Conservation (phyloP, 306 rosid species). For the Cicer chorassanicum region DNA sequence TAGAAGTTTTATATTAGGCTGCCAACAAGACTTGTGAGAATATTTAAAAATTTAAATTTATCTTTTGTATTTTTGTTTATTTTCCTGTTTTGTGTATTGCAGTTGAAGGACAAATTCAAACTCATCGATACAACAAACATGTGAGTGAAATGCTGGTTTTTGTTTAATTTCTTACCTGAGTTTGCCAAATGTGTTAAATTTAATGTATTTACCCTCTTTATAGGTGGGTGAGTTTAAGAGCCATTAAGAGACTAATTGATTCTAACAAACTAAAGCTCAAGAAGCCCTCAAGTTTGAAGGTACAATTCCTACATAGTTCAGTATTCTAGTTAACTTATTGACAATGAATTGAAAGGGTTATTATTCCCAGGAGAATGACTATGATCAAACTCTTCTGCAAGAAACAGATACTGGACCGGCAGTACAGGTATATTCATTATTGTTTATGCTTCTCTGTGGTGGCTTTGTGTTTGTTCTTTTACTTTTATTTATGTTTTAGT, state of each 20-base stretch:
- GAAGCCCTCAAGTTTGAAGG: slow-evolving; percentile 53
- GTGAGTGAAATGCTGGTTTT: slow-evolving; percentile 57
- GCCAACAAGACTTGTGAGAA: slow-evolving; percentile 1
- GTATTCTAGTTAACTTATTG: slow-evolving; percentile 16
- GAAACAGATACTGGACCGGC: slow-evolving; percentile 55
- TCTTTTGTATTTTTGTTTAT: slow-evolving; percentile 32
- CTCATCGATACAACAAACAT: slow-evolving; percentile 64
- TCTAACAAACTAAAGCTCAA: slow-evolving; percentile 51
- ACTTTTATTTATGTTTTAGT: slow-evolving; percentile 20
- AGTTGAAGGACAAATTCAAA: slow-evolving; percentile 63
- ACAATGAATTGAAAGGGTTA: slow-evolving; percentile 41
- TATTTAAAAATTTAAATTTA: slow-evolving; percentile 14
- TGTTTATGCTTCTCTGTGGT: slow-evolving; percentile 13
- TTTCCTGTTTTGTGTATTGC: slow-evolving; percentile 42
- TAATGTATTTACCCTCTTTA: slow-evolving; percentile 14
- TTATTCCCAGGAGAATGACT: slow-evolving; percentile 49
- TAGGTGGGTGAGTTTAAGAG: slow-evolving; percentile 74
- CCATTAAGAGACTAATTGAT: slow-evolving; percentile 63
- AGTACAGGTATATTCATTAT: slow-evolving; percentile 54
- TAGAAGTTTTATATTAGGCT: slow-evolving; percentile 24
- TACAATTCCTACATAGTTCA: slow-evolving; percentile 35
- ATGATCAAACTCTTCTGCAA: slow-evolving; percentile 49
- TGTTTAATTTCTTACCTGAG: slow-evolving; percentile 23
- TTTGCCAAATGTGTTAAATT: slow-evolving; percentile 28
- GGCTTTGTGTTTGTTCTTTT: slow-evolving; percentile 10